Evolutionary conservation across 352 stramenopile species (phyloP).

Genomic region (Phytophthora nicotianae): DNA sequence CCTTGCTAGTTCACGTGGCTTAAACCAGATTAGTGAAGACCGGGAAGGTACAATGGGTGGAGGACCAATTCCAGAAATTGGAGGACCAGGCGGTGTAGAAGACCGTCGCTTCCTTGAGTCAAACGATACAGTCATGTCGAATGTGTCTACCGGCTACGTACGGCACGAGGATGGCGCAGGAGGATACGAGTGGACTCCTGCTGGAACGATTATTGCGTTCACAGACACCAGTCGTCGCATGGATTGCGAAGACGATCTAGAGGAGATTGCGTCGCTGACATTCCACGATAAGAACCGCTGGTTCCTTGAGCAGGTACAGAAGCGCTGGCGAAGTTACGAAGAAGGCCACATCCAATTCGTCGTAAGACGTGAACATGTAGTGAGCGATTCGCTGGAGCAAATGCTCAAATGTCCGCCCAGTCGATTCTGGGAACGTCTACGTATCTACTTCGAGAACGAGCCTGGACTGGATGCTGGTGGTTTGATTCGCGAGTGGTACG

Average conservation of each 20-base stretch:
- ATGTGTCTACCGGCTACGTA: slow-evolving; percentile 82
- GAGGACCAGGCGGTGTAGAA: slow-evolving; percentile 4
- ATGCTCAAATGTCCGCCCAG: slow-evolving; percentile 86
- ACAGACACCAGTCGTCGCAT: slow-evolving; percentile 52
- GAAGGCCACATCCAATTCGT: slow-evolving; percentile 87
- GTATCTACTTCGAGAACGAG: slow-evolving; percentile 90
- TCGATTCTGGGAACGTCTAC: slow-evolving; percentile 85
- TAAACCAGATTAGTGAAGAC: slow-evolving; percentile 58
- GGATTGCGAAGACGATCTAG: slow-evolving; percentile 82
- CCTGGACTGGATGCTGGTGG: slow-evolving; percentile 89
- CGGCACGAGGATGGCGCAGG: slow-evolving; percentile 71
- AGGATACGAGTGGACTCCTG: slow-evolving; percentile 73
- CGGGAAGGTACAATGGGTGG: slow-evolving; percentile 44
- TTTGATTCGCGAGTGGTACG: slow-evolving; percentile 92
- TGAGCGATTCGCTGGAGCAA: slow-evolving; percentile 87
- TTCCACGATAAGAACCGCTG: slow-evolving; percentile 87
- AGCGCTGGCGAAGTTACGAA: slow-evolving; percentile 82
- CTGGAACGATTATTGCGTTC: slow-evolving; percentile 49
- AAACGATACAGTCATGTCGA: slow-evolving; percentile 75
- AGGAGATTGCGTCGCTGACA: slow-evolving; percentile 83
- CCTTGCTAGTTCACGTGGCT: slow-evolving; percentile 32
- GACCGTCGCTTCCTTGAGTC: slow-evolving; percentile 49
- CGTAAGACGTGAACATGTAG: slow-evolving; percentile 73
- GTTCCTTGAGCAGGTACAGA: slow-evolving; percentile 79
- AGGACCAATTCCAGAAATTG: slow-evolving; percentile 17